Evolutionary conservation across 2,329 filamentous ascomycete species (phyloP), one percentile per base, ranked within the genome.

Genomic region (Paraconiothyrium brasiliense): DNA sequence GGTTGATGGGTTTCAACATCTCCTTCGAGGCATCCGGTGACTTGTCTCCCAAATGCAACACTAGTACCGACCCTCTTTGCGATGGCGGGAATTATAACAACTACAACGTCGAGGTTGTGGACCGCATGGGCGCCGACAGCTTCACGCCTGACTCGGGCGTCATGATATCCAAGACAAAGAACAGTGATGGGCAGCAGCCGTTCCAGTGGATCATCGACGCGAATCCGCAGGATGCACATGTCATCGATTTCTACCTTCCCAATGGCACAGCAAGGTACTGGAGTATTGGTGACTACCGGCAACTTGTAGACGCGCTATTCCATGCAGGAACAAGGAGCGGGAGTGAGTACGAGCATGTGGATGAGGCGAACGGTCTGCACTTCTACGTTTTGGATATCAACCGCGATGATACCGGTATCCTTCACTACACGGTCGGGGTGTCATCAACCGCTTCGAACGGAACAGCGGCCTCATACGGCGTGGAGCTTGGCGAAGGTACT

Each of bases 201-300:
- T 86, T 86, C 77, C 84, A 86, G 62, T 86, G 84, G 84, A 79
- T 79, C 27, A 83, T 86, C 43, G 84, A 86, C 62, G 84, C 84
- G 1, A 85, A 86, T 69, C 84, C 84, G 0, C 75, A 85, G 62
- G 84, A 86, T 59, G 84, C 86, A 51, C 70, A 76, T 10, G 78
- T 85, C 0, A 72, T 85, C 6, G 84, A 86, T 66, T 86, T 85
- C 63, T 74, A 79, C 67, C 76, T 80, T 0, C 84, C 84, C 1
- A 81, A 85, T 55, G 84, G 84, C 27, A 82, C 81, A 0, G 73
- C 78, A 1, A 71, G 78, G 10, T 83, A 81, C 74, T 78, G 84
- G 65, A 84, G 82, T 3, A 72, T 85, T 35, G 84, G 84, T 20
- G 84, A 86, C 68, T 86, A 86, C 66, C 78, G 84, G 6, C 84